phyloP scores from a whole-genome alignment of 352 stramenopile genomes.

The Globisporangium nunn region DNA sequence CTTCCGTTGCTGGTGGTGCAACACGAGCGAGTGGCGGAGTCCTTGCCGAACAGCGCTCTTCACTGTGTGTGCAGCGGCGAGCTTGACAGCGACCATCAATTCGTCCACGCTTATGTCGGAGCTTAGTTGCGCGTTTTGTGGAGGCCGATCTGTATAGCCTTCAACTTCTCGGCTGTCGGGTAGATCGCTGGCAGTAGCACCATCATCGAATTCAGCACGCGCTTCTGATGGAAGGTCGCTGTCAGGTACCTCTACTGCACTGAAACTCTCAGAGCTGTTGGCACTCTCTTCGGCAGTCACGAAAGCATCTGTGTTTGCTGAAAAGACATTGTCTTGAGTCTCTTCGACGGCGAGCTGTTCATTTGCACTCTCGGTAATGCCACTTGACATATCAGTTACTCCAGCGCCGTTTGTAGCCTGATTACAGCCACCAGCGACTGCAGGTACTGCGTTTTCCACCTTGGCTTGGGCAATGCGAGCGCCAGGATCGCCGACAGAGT shows the following conservation, averaged over 20 bases:
- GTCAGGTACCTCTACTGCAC: too few relatives aligned
- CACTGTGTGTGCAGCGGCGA: conserved; percentile 5
- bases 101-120: neutral
- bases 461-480: neutral
- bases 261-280: too few relatives aligned
- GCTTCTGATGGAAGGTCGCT: too few relatives aligned
- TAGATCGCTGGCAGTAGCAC: too few relatives aligned
- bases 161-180: neutral
- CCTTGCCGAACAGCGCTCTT: conserved; percentile 2
- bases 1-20: conserved; percentile 8
- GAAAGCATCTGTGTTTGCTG: too few relatives aligned
- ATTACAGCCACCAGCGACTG: neutral
- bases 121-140: neutral
- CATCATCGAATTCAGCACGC: neutral
- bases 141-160: too few relatives aligned
- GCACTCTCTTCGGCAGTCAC: too few relatives aligned
- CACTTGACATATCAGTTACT: neutral
- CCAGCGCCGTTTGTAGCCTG: neutral
- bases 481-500: neutral
- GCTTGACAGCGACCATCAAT: neutral
- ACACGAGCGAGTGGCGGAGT: conserved; percentile 10
- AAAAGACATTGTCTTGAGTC: too few relatives aligned
- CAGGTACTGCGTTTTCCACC: neutral
- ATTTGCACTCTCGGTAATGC: too few relatives aligned
- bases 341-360: too few relatives aligned